Evolutionary conservation across 2,329 filamentous ascomycete genomes (phyloP), one percentile per base, ranked within the genome.

Genomic region (Fusarium armeniacum): DNA sequence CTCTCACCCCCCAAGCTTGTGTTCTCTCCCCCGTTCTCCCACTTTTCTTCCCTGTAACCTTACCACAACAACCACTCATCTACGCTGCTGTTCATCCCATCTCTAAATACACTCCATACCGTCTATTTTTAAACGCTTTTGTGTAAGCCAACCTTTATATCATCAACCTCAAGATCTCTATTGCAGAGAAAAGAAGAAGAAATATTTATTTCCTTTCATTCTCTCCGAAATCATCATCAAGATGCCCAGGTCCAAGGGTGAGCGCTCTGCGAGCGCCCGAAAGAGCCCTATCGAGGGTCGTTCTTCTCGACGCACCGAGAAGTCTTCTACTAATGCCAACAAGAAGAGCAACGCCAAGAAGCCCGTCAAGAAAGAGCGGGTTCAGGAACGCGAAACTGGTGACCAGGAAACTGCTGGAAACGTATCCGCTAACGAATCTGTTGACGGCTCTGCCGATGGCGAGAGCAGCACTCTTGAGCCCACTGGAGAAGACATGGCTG

Each of bases 301-400:
- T 11, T 40, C 49, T 22, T 51, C 49, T 28, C 49, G 26, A 28
- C 49, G 49, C 24, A 20, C 16, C 35, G 28, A 28, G 6, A 16
- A 51, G 18, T 20, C 49, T 12, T 35, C 32, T 8, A 22, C 22
- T 16, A n/a, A 26, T 30, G 26, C 43, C 13, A 18, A 18, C 26
- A 45, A 53, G n/a, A 78, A 81, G 53, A 74, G 78, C 22, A 77
- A 81, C 53, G 24, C 24, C 16, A 72, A 75, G 33, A 72, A 73
- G 38, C 70, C 66, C 9, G 53, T 57, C 33, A 30, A 44, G 33
- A 40, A 53, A 5, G 44, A 43, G 30, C 61, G 41, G 18, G 30
- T 15, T 18, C 36, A 58, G 58, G 18, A 41, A 41, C 10, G 15
- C 12, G 43, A 67, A 11, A 33, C 46, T 7, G 24, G 32, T 22